Conservation (phyloP, 345 rosid species). For the Combretum micranthum region DNA sequence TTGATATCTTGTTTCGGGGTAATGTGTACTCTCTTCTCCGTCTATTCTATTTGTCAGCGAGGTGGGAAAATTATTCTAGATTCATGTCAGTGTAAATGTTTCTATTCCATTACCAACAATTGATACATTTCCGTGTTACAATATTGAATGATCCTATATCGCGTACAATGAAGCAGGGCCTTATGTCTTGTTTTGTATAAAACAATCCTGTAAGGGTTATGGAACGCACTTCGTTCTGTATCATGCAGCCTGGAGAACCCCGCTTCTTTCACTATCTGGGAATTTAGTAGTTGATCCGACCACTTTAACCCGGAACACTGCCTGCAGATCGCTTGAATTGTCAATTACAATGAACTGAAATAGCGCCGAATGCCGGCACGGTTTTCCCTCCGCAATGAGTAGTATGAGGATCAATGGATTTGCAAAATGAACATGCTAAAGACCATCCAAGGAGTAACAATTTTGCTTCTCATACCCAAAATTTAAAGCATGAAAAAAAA, state of each 20-base stretch:
- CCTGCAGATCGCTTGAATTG: constrained; percentile 33
- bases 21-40: too few species aligned
- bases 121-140: too few species aligned
- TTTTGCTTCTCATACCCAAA: neutral
- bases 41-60: too few species aligned
- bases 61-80: too few species aligned
- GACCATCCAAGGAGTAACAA: neutral
- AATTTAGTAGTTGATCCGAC: constrained; percentile 23
- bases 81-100: too few species aligned
- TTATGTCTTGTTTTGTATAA: constrained; percentile 11
- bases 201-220: neutral
- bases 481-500: neutral
- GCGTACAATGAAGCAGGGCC: constrained; percentile 3
- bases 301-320: constrained; percentile 67
- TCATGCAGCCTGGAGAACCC: constrained; percentile 56
- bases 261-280: constrained; percentile 21
- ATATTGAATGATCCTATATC: too few species aligned
- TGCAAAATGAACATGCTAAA: neutral
- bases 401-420: neutral
- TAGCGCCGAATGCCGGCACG: too few species aligned
- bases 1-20: too few species aligned
- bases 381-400: too few species aligned
- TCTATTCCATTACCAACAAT: too few species aligned
- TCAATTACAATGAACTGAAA: neutral
- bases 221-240: neutral